Evolutionary conservation across 306 rosid genomes (phyloP).

Genomic region (Boehmeria nivea): DNA sequence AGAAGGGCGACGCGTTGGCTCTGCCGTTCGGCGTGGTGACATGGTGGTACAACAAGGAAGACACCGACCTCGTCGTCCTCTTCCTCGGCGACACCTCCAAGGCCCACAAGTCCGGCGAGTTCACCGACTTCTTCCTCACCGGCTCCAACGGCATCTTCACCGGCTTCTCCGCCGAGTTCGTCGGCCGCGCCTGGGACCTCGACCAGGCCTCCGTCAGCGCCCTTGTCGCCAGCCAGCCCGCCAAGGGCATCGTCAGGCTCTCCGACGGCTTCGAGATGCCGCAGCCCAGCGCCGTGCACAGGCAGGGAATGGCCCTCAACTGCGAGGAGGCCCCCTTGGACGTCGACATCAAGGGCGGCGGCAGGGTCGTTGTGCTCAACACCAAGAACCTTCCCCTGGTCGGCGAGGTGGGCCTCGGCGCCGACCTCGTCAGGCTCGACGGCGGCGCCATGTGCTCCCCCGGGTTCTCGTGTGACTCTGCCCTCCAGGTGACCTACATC

Average conservation of each 20-base stretch:
- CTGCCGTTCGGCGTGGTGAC: conserved; percentile 79
- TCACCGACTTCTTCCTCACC: conserved; percentile 58
- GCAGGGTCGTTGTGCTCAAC: conserved; percentile 74
- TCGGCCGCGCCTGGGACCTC: conserved; percentile 74
- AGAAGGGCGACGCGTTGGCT: conserved; percentile 77
- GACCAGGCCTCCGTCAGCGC: conserved; percentile 41
- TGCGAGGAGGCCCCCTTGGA: conserved; percentile 76
- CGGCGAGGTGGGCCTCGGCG: conserved; percentile 71
- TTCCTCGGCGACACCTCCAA: conserved; percentile 72
- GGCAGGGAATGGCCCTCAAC: conserved; percentile 63
- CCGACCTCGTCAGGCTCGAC: conserved; percentile 73
- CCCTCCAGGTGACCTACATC: conserved; percentile 72
- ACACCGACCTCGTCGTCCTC: conserved; percentile 58
- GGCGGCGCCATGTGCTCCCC: conserved; percentile 82
- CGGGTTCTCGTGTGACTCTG: conserved; percentile 76
- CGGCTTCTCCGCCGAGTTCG: conserved; percentile 68
- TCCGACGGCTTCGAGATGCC: conserved; percentile 35
- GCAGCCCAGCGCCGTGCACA: conserved; percentile 44
- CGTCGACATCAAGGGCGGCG: conserved; percentile 66
- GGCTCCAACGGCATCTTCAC: conserved; percentile 72
- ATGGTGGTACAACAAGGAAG: conserved; percentile 79
- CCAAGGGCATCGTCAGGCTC: conserved; percentile 49
- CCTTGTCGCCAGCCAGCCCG: conserved; percentile 51
- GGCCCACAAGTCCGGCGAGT: conserved; percentile 73
- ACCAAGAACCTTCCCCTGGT: conserved; percentile 79